Conservation (phyloP, 768 basidiomycete genomes). For the Leccinum aurantiacum region DNA sequence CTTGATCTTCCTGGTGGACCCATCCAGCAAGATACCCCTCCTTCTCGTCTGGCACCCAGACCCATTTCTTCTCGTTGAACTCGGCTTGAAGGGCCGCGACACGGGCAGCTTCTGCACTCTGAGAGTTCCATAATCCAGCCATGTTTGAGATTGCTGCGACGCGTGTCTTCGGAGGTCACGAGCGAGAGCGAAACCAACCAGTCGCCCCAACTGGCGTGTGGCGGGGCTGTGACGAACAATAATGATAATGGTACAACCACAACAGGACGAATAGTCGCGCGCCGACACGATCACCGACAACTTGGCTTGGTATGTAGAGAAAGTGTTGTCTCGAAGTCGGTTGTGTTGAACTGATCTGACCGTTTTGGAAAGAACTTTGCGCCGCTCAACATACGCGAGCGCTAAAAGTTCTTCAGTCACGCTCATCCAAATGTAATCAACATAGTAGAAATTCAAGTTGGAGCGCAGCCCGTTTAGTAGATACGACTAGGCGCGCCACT, state of each 20-base stretch:
- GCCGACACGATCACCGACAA: constrained; percentile 1
- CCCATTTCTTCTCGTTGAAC: constrained; percentile 98
- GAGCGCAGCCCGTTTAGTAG: too few species aligned
- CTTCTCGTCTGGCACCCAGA: constrained; percentile 92
- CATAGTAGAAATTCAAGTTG: too few species aligned
- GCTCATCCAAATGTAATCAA: too few species aligned
- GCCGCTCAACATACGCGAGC: background rate
- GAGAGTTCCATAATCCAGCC: constrained; percentile 50
- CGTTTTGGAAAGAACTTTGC: constrained; percentile 14
- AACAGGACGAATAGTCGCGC: background rate
- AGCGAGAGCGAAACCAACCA: background rate
- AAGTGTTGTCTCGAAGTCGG: background rate
- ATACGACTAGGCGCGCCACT: too few species aligned
- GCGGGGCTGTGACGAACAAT: constrained; percentile 1
- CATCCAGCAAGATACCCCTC: constrained; percentile 95
- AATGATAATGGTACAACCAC: constrained; percentile 5
- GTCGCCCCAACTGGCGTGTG: background rate
- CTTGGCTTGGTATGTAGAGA: background rate
- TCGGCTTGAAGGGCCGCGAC: constrained; percentile 91
- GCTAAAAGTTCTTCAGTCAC: too few species aligned
- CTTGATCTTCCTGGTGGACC: constrained; percentile 86
- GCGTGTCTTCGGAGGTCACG: background rate
- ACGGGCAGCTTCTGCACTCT: constrained; percentile 70
- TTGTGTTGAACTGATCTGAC: background rate
- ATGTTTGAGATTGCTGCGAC: constrained; percentile 31